Base-by-base conservation (phyloP, 805 yeast genomes). In the Hyphopichia homilentoma region DNA sequence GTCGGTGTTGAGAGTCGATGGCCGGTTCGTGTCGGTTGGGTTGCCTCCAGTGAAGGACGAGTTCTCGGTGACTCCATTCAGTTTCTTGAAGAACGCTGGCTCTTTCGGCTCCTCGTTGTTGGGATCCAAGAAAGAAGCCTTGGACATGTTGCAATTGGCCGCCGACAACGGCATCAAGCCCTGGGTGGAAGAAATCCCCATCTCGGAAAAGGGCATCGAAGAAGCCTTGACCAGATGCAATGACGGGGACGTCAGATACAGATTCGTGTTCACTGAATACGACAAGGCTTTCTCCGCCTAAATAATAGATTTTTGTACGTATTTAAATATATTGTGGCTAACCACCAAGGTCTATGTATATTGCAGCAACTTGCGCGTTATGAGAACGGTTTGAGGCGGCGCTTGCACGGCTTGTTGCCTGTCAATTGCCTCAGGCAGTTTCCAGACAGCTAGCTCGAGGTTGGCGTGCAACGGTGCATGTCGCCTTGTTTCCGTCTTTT, bases 221-320 rank as follows among this genome's bases (percentile, higher is more conserved):
- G 40, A 44, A 28, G 70, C 61, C 7, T 48, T 66, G 44, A 50
- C 48, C 29, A 55, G 59, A 40, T 52, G 57, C 28, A 52, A 51
- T 26, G 38, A 48, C 16, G 57, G 60, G 29, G 63, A 58, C 14
- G 68, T 58, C 30, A 55, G 57, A 33, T 67, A 61, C 55, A 72
- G 87, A 63, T 75, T 74, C 48, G 80, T 79, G 5, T 59, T 81
- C 41, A 69, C 73, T 30, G 77, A 74, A 15, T 77, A 61, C 52
- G 74, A 77, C 44, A 60, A 72, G 47, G 68, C 63, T 2, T 70
- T 70, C 45, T 8, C 7, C 22, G 22, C 22, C 11, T 20, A 20
- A 11, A 20, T 20, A 8, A 20, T 20, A 8, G 7, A 20, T 20
- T 20, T 11, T 8, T 20, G 11, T 7, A 20, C 11, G 7, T 20